Evolutionary conservation across 2,329 filamentous ascomycete species (phyloP).

Genomic region (Cladophialophora yegresii): DNA sequence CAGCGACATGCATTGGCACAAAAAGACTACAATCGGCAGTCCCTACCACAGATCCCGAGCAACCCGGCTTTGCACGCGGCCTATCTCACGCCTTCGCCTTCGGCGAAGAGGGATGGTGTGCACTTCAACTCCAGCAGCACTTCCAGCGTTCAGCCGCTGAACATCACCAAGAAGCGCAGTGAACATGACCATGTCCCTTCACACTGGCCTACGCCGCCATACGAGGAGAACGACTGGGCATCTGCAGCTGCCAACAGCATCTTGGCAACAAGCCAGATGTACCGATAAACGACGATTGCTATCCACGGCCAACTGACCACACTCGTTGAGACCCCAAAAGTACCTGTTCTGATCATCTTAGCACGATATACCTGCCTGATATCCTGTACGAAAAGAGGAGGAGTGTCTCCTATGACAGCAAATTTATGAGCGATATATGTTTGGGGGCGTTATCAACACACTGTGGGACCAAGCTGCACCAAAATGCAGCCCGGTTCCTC

Average conservation of each 20-base stretch:
- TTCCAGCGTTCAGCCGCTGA: conserved; percentile 64
- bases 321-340: conserved; percentile 24
- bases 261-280: conserved; percentile 63
- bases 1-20: conserved; percentile 43
- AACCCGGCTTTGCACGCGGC: conserved; percentile 40
- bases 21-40: conserved; percentile 37
- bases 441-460: conserved; percentile 18
- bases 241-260: conserved; percentile 79
- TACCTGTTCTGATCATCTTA: conserved; percentile 25
- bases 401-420: conserved; percentile 22
- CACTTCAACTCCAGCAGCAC: conserved; percentile 64
- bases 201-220: conserved; percentile 94
- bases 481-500: conserved; percentile 1
- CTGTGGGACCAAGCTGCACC: conserved; percentile 4
- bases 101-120: conserved; percentile 76
- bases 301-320: conserved; percentile 9
- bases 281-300: conserved; percentile 26
- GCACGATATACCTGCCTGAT: conserved; percentile 31
- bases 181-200: conserved; percentile 56
- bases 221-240: conserved; percentile 91
- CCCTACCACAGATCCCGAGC: conserved; percentile 41
- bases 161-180: conserved; percentile 63
- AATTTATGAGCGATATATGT: conserved; percentile 19
- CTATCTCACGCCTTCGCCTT: conserved; percentile 75
- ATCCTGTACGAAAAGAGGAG: conserved; percentile 36